Percentiles rank a stretch among this genome's conserved stretches.
Conservation (phyloP, 2,329 filamentous ascomycete species). For the Ophiostoma fasciatum region DNA sequence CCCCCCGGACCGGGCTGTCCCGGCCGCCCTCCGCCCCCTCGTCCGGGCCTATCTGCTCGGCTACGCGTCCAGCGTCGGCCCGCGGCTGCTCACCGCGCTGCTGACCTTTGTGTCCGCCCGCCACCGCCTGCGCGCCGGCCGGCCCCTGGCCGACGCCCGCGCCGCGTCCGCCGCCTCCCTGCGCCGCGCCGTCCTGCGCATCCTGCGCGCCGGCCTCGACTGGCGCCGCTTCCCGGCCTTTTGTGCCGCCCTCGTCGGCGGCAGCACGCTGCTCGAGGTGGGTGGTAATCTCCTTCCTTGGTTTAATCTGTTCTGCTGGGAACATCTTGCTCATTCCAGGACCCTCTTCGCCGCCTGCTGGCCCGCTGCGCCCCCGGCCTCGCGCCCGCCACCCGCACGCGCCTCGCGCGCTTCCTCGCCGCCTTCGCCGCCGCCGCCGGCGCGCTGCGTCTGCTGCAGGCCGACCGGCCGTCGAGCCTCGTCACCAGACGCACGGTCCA, state of each 20-base stretch:
- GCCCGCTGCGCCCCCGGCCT: constrained; percentile 13
- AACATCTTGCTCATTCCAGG: constrained; percentile 14
- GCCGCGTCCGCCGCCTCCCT: constrained; percentile 1
- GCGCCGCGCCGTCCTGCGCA: constrained; percentile 20
- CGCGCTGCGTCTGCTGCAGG: constrained; percentile 41
- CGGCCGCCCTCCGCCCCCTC: constrained; percentile 37
- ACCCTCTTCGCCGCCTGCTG: constrained; percentile 18
- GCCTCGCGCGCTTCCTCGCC: constrained; percentile 40
- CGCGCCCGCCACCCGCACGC: constrained; percentile 20
- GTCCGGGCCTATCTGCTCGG: constrained; percentile 45
- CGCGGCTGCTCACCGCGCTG: constrained; percentile 39
- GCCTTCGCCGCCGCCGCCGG: constrained; percentile 44
- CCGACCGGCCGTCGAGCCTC: no score
- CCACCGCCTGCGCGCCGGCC: constrained; percentile 18
- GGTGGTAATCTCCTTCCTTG: constrained; percentile 11
- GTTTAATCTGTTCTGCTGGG: no score
- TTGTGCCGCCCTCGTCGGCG: constrained; percentile 44
- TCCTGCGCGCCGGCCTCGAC: constrained; percentile 37
- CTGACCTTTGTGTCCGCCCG: constrained; percentile 32
- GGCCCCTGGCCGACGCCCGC: constrained; percentile 13
- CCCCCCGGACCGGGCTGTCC: no score
- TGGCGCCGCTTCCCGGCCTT: constrained; percentile 45
- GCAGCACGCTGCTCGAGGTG: constrained; percentile 46
- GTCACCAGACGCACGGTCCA: no score
- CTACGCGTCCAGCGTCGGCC: constrained; percentile 43